phyloP scores from a whole-genome alignment of 352 stramenopile genomes.

The Blastocystis sp. region DNA sequence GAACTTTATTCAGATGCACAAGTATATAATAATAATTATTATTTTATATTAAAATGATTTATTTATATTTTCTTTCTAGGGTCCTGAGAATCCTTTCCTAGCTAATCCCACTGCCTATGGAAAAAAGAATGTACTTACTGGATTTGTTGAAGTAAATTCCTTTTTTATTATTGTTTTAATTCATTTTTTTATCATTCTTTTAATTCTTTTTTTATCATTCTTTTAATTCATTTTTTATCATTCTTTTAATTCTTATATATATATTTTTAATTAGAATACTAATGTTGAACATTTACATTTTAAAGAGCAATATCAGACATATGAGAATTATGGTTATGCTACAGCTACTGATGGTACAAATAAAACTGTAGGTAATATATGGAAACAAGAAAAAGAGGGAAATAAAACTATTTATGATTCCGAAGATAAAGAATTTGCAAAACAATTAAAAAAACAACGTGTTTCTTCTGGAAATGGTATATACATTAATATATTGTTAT shows the following conservation, averaged over 20 bases:
- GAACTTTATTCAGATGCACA: slow-evolving; percentile 6
- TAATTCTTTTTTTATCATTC: too few species aligned
- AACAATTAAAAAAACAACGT: slow-evolving; percentile 1
- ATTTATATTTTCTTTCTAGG: too few species aligned
- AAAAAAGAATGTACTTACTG: slow-evolving; percentile 21
- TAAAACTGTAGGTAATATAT: slow-evolving; percentile 26
- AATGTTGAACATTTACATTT: slow-evolving; percentile 30
- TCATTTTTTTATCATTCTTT: too few species aligned
- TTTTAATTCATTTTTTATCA: too few species aligned
- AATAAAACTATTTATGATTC: slow-evolving; percentile 29
- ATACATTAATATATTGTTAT: background rate
- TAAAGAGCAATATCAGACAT: slow-evolving; percentile 35
- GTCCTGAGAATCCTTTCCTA: slow-evolving; percentile 21
- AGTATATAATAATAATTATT: background rate
- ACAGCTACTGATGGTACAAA: slow-evolving; percentile 10
- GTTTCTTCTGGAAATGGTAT: slow-evolving; percentile 14
- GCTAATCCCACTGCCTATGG: slow-evolving; percentile 13
- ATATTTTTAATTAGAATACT: background rate
- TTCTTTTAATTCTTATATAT: too few species aligned
- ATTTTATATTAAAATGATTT: too few species aligned
- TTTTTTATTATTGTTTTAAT: too few species aligned
- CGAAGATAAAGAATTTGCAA: slow-evolving; percentile 2
- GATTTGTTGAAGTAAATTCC: slow-evolving; percentile 18
- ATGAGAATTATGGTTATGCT: slow-evolving; percentile 29
- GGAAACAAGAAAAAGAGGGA: slow-evolving; percentile 22